Conservation (phyloP, 75 land plant species). For the Sequoiadendron giganteum region DNA sequence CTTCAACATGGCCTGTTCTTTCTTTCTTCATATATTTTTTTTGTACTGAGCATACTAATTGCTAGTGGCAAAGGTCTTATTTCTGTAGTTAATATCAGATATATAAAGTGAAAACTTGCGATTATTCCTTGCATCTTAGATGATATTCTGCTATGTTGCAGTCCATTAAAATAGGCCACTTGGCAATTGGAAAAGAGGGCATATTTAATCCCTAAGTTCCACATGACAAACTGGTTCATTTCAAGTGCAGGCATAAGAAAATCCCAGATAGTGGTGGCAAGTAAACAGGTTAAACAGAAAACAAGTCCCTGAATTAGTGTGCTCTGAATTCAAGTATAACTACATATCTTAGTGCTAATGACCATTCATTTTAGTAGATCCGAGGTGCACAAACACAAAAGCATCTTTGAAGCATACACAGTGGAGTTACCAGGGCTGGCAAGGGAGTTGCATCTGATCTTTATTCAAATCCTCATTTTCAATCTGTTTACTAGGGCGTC, state of each 20-base stretch:
- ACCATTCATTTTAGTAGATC: neutral
- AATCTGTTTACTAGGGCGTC: neutral
- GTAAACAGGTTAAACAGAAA: neutral
- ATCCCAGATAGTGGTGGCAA: neutral
- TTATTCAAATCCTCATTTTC: neutral
- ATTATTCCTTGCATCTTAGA: neutral
- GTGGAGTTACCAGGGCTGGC: neutral
- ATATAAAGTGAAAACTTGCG: neutral
- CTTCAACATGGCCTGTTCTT: neutral
- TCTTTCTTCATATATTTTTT: no score
- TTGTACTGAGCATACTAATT: neutral
- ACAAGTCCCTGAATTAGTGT: neutral
- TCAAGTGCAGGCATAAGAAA: neutral
- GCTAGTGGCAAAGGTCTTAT: neutral
- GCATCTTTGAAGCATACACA: neutral
- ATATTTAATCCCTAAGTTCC: neutral
- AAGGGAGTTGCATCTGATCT: neutral
- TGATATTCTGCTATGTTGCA: neutral
- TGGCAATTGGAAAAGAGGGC: neutral
- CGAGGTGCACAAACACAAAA: neutral
- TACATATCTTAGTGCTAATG: neutral
- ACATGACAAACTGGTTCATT: neutral
- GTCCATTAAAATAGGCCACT: neutral
- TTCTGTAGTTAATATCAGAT: neutral
- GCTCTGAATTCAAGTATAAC: neutral